Conservation (phyloP, 371 early-diverging fungal genomes). For the Capillidium rhysosporum region DNA sequence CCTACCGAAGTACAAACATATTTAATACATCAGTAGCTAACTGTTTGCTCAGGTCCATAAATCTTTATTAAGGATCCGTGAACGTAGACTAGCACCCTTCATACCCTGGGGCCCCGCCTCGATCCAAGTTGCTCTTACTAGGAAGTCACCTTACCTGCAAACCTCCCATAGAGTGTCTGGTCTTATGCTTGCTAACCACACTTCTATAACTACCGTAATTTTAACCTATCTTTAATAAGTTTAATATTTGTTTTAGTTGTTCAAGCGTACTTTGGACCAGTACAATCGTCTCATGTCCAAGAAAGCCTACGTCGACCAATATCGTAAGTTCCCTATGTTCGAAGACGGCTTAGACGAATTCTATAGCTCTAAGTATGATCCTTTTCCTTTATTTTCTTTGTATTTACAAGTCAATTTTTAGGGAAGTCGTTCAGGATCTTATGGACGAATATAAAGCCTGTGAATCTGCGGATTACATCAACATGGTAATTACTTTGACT, state of each 20-base stretch:
- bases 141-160: slow-evolving; percentile 79
- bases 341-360: slow-evolving; percentile 79
- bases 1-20: slow-evolving; percentile 67
- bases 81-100: slow-evolving; percentile 85
- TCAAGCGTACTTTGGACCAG: slow-evolving; percentile 88
- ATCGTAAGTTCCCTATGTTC: slow-evolving; percentile 67
- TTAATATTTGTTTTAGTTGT: slow-evolving; percentile 28
- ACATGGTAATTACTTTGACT: neutral
- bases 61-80: slow-evolving; percentile 84
- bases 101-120: slow-evolving; percentile 99
- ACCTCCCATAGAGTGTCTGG: slow-evolving; percentile 91
- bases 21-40: neutral
- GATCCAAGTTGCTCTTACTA: slow-evolving; percentile 90
- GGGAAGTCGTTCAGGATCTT: slow-evolving; percentile 71
- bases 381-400: neutral
- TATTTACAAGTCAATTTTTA: slow-evolving; percentile 7
- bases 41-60: slow-evolving; percentile 58
- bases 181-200: slow-evolving; percentile 95
- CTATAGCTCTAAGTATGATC: slow-evolving; percentile 41
- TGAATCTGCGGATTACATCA: slow-evolving; percentile 69
- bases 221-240: slow-evolving; percentile 1
- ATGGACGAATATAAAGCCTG: slow-evolving; percentile 89
- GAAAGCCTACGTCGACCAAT: slow-evolving; percentile 98
- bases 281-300: slow-evolving; percentile 92
- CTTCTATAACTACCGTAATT: slow-evolving; percentile 75